Evolutionary conservation across 176 grass and related monocot species (phyloP).

Genomic region (Oryza australiensis): DNA sequence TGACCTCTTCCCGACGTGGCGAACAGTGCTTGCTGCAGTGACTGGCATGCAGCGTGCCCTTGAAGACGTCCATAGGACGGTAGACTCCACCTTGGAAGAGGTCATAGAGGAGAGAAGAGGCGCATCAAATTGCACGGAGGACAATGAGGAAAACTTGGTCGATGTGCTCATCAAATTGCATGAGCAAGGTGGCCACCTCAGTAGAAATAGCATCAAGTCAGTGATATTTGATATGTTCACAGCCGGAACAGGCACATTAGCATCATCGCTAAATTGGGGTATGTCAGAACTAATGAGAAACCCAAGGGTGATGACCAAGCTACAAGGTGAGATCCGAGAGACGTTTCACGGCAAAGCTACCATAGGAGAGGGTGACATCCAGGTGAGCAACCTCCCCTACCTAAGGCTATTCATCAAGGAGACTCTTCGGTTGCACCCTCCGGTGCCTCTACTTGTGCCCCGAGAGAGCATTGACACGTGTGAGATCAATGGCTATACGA

Average conservation of each 20-base stretch:
- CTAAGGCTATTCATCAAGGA: slow-evolving; percentile 49
- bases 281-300: slow-evolving; percentile 51
- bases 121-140: too few species aligned
- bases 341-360: not conserved
- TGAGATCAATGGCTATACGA: slow-evolving; percentile 40
- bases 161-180: slow-evolving; percentile 37
- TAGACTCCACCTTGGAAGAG: slow-evolving; percentile 18
- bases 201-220: slow-evolving; percentile 29
- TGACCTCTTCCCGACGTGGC: slow-evolving; percentile 28
- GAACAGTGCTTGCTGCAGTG: not conserved
- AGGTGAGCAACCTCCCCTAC: slow-evolving; percentile 3
- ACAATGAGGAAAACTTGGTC: slow-evolving; percentile 15
- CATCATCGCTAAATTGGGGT: slow-evolving; percentile 34
- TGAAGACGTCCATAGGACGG: not conserved
- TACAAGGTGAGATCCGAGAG: slow-evolving; percentile 33
- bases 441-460: slow-evolving; percentile 39
- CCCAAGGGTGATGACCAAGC: slow-evolving; percentile 33
- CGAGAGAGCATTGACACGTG: slow-evolving; percentile 11
- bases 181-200: slow-evolving; percentile 10
- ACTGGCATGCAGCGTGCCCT: slow-evolving; percentile 16
- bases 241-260: slow-evolving; percentile 25
- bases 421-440: slow-evolving; percentile 47
- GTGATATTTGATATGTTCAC: slow-evolving; percentile 47
- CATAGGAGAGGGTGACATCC: slow-evolving; percentile 15
- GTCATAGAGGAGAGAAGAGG: not conserved